These are phyloP conservation scores for Ophiorrhiza pumila DNA, from an alignment of 257 asterid genomes.

Conservation along the genomic window DNA sequence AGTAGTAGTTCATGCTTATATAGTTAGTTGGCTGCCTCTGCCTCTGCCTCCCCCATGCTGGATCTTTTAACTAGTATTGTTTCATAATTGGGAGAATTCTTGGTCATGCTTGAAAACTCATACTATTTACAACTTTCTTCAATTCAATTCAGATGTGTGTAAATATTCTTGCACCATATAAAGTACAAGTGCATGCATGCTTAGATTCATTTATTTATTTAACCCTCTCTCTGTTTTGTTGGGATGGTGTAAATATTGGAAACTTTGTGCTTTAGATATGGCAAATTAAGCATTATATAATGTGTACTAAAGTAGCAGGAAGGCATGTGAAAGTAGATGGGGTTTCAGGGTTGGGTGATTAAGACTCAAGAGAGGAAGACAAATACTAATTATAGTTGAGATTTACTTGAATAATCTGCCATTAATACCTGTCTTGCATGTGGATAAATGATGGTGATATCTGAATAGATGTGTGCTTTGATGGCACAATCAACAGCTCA, in stretches of 20 bases:
- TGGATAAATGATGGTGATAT: constrained; percentile 3
- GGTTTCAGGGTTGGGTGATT: neutral
- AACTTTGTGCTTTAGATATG: neutral
- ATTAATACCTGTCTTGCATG: constrained; percentile 21
- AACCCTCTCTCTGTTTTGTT: too few species aligned
- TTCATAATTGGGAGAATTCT: neutral
- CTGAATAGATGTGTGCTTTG: neutral
- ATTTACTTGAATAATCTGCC: constrained; percentile 11
- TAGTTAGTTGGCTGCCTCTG: too few species aligned
- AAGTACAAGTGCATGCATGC: too few species aligned
- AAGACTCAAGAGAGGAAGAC: neutral
- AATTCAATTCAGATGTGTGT: too few species aligned
- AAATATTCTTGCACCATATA: too few species aligned
- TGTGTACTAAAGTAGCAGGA: neutral
- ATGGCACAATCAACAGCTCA: constrained; percentile 4
- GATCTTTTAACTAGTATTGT: neutral
- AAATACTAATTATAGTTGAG: neutral
- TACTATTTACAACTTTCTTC: too few species aligned
- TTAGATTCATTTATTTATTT: too few species aligned
- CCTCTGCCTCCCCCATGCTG: neutral
- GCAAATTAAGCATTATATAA: neutral
- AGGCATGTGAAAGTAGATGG: neutral
- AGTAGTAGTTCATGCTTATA: too few species aligned
- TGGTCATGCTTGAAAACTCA: too few species aligned
- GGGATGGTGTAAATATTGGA: neutral